Evolutionary conservation across 768 basidiomycete species (phyloP).

Genomic region (Kondoa malvinella): DNA sequence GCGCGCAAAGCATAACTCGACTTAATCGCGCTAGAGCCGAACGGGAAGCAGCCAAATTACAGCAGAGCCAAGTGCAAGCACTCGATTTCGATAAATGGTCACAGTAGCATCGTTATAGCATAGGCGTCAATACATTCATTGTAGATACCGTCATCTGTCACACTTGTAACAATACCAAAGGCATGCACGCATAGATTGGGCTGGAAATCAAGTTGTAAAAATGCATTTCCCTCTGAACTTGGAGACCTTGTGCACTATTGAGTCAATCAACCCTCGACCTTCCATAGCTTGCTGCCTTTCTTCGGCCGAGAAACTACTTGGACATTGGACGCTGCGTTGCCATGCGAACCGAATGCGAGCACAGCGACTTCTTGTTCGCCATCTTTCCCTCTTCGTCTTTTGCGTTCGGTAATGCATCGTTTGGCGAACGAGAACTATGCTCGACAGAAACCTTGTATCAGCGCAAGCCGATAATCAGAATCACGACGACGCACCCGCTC

Average conservation of each 20-base stretch:
- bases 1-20: background rate
- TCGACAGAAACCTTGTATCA: no score
- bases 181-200: no score
- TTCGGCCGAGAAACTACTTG: constrained; percentile 11
- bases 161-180: no score
- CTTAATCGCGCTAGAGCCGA: background rate
- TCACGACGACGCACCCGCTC: background rate
- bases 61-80: background rate
- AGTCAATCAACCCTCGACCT: constrained; percentile 9
- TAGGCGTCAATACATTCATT: no score
- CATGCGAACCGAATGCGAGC: constrained; percentile 13
- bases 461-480: no score
- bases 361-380: constrained; percentile 12
- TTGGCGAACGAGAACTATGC: constrained; percentile 17
- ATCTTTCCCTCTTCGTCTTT: background rate
- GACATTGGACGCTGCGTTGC: constrained; percentile 13
- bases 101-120: no score
- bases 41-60: background rate
- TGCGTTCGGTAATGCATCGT: constrained; percentile 14
- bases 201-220: background rate
- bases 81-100: background rate
- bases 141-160: no score
- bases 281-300: constrained; percentile 14
- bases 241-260: no score
- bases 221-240: no score